Evolutionary conservation across 768 basidiomycete genomes (phyloP).

Genomic region (Kwoniella pini): DNA sequence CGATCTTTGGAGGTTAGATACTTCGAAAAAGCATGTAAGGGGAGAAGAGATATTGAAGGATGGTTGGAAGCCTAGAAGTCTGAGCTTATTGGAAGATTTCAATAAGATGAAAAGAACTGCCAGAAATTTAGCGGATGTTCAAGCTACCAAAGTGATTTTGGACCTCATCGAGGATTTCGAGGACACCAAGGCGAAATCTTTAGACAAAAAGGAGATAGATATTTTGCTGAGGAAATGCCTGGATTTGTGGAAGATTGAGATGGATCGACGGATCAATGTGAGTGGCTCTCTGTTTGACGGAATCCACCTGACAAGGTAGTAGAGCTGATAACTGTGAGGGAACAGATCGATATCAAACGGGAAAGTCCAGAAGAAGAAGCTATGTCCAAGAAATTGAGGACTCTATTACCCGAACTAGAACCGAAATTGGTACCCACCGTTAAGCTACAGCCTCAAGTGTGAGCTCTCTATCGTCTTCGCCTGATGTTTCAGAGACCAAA

Average conservation of each 20-base stretch:
- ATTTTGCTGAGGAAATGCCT: constrained; percentile 68
- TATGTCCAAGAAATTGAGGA: constrained; percentile 35
- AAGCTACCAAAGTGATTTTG: constrained; percentile 78
- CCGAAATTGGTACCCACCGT: constrained; percentile 46
- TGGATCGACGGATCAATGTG: constrained; percentile 76
- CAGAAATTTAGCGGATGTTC: constrained; percentile 79
- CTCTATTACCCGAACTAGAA: constrained; percentile 38
- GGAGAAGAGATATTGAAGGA: constrained; percentile 80
- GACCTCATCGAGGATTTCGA: constrained; percentile 29
- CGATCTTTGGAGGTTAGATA: constrained; percentile 93
- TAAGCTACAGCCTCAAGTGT: constrained; percentile 73
- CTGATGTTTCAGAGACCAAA: no score
- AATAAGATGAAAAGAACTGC: constrained; percentile 70
- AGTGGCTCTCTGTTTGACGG: constrained; percentile 31
- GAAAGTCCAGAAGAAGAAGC: constrained; percentile 66
- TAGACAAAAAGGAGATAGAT: constrained; percentile 27
- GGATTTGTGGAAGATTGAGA: constrained; percentile 78
- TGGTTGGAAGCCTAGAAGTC: constrained; percentile 82
- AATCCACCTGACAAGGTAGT: not conserved
- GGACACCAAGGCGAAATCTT: constrained; percentile 16
- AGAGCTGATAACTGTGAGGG: not conserved
- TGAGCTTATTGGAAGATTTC: constrained; percentile 87
- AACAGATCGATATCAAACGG: constrained; percentile 75
- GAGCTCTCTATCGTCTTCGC: constrained; percentile 32
- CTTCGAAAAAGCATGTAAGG: constrained; percentile 87